phyloP scores from a whole-genome alignment of 1,284 basidiomycete genomes.

The Stygiomarasmius scandens region DNA sequence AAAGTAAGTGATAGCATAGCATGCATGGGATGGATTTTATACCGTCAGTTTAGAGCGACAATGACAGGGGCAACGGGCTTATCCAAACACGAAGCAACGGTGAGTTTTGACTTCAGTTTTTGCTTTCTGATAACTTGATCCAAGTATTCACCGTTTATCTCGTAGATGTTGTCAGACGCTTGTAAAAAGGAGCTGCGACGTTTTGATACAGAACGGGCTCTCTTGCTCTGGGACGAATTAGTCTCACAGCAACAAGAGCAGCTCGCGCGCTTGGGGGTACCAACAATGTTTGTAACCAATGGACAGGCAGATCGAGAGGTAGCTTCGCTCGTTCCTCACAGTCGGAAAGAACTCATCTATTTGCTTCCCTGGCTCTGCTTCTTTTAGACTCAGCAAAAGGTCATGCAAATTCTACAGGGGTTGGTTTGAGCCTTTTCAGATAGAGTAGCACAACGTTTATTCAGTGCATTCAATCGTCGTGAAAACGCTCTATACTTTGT shows the following conservation, averaged over 20 bases:
- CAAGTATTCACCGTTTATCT: too few species aligned
- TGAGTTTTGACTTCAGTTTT: too few species aligned
- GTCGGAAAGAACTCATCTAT: too few species aligned
- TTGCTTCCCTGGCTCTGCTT: too few species aligned
- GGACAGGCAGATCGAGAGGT: constrained; percentile 68
- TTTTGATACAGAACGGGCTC: constrained; percentile 66
- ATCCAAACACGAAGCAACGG: constrained; percentile 73
- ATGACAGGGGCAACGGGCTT: constrained; percentile 65
- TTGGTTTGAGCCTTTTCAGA: too few species aligned
- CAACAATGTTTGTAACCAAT: constrained; percentile 66
- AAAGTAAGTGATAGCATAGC: constrained; percentile 62
- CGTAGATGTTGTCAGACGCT: constrained; percentile 62
- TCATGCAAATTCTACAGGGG: too few species aligned
- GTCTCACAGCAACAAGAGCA: constrained; percentile 65
- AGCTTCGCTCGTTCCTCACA: too few species aligned
- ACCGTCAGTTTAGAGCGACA: constrained; percentile 48
- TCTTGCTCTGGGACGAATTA: constrained; percentile 78
- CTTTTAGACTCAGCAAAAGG: too few species aligned
- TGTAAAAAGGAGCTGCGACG: constrained; percentile 65
- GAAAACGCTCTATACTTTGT: too few species aligned
- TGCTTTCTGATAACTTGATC: too few species aligned
- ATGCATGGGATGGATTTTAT: constrained; percentile 2
- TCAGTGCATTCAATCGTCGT: too few species aligned
- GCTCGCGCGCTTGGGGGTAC: constrained; percentile 63
- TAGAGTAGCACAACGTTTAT: too few species aligned